These are phyloP conservation scores for Obelidium mucronatum DNA, from an alignment of 192 early-diverging fungal species.

Conservation along the genomic window DNA sequence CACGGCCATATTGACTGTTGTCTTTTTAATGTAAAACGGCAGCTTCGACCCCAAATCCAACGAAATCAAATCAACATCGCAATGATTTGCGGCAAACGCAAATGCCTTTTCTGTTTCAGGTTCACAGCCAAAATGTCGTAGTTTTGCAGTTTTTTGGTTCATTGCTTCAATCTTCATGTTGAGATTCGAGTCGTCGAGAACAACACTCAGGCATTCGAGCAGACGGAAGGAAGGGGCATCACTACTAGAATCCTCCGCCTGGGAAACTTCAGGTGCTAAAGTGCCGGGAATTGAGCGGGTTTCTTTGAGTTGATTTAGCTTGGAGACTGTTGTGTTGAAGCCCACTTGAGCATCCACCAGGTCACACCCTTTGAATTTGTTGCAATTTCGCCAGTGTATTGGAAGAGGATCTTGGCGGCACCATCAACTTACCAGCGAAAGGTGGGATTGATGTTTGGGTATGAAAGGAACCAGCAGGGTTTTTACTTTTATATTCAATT, in stretches of 20 bases:
- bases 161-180: conserved; percentile 38
- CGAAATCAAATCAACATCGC: conserved; percentile 86
- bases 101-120: conserved; percentile 78
- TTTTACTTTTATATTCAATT: too few relatives aligned
- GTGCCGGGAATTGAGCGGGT: neutral
- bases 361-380: too few relatives aligned
- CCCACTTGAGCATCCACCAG: too few relatives aligned
- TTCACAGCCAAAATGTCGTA: conserved; percentile 74
- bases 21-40: conserved; percentile 71
- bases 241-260: conserved; percentile 10
- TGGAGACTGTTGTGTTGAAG: too few relatives aligned
- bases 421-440: too few relatives aligned
- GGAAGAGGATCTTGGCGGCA: too few relatives aligned
- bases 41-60: conserved; percentile 72
- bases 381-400: too few relatives aligned
- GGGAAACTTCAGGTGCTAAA: conserved; percentile 32
- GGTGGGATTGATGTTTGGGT: too few relatives aligned
- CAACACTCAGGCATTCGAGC: conserved; percentile 63
- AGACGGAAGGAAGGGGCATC: conserved; percentile 50
- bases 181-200: conserved; percentile 62
- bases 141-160: conserved; percentile 38
- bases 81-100: conserved; percentile 60
- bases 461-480: too few relatives aligned
- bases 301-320: conserved; percentile 1
- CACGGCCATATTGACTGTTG: conserved; percentile 71